Evolutionary conservation across 202 grass and related monocot genomes (phyloP).

Genomic region (Panicum hallii): DNA sequence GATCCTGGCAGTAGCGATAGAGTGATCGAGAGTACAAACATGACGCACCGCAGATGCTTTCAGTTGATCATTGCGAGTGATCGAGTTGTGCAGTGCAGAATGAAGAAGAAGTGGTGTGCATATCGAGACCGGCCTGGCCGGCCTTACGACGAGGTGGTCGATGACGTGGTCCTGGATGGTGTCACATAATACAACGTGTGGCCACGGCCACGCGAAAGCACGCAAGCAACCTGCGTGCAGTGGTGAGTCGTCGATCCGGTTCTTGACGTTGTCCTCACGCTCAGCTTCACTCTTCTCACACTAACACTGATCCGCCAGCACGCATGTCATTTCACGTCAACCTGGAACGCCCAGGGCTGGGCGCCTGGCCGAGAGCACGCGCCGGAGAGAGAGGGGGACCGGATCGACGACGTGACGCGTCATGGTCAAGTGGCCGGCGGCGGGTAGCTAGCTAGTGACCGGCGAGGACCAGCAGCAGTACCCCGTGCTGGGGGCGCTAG

Average conservation of each 20-base stretch:
- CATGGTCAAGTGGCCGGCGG: background rate
- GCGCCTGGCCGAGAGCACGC: too few species aligned
- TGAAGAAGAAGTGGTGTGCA: too few species aligned
- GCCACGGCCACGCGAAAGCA: too few species aligned
- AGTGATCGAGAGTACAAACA: background rate
- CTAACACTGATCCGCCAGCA: too few species aligned
- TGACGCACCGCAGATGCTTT: background rate
- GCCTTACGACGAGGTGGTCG: too few species aligned
- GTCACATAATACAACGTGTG: too few species aligned
- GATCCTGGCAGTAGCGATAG: background rate
- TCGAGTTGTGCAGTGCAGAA: background rate
- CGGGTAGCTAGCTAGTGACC: background rate
- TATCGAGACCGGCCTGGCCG: too few species aligned
- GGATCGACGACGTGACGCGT: conserved; percentile 24
- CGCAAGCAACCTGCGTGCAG: too few species aligned
- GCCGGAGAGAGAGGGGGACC: background rate
- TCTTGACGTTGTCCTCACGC: too few species aligned
- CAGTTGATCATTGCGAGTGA: background rate
- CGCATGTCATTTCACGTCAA: conserved; percentile 38
- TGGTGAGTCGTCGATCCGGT: too few species aligned
- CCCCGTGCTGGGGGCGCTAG: background rate
- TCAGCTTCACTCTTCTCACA: background rate
- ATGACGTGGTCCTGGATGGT: too few species aligned
- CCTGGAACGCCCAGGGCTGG: background rate
- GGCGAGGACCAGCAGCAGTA: too few species aligned